phyloP scores from a whole-genome alignment of 2,329 filamentous ascomycete genomes.

The Helicocarpus griseus region DNA sequence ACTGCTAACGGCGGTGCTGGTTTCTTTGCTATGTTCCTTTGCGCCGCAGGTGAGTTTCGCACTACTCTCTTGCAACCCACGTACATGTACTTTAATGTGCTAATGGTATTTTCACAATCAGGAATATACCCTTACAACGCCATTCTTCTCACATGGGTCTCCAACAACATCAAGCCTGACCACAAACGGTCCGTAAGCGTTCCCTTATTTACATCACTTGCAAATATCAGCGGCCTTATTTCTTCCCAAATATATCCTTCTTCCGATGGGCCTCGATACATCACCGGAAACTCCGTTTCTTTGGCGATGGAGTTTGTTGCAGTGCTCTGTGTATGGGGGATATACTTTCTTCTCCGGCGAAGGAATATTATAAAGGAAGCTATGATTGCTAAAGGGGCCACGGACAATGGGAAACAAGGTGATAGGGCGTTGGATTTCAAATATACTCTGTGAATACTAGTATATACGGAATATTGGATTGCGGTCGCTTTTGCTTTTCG shows the following conservation, averaged over 20 bases:
- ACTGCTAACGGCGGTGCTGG: slow-evolving; percentile 34
- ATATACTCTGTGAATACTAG: slow-evolving; percentile 19
- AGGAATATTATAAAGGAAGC: slow-evolving; percentile 22
- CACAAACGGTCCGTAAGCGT: slow-evolving; percentile 40
- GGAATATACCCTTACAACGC: slow-evolving; percentile 20
- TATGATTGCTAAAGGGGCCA: slow-evolving; percentile 19
- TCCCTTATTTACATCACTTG: slow-evolving; percentile 38
- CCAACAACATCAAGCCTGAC: slow-evolving; percentile 40
- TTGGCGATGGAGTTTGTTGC: slow-evolving; percentile 24
- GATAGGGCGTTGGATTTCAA: slow-evolving; percentile 17
- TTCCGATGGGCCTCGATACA: slow-evolving; percentile 28
- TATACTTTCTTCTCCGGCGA: slow-evolving; percentile 19
- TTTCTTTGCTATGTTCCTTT: slow-evolving; percentile 43
- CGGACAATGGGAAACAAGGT: slow-evolving; percentile 19
- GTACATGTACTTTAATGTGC: neutral
- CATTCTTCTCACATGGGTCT: slow-evolving; percentile 35
- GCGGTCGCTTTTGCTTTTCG: neutral
- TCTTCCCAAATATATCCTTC: slow-evolving; percentile 38
- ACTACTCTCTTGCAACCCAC: neutral
- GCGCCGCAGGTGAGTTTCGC: slow-evolving; percentile 16
- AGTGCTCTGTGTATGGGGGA: slow-evolving; percentile 10
- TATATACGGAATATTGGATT: neutral
- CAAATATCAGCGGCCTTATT: slow-evolving; percentile 40
- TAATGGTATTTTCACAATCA: slow-evolving; percentile 10
- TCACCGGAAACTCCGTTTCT: slow-evolving; percentile 29